Evolutionary conservation across 2,329 filamentous ascomycete genomes (phyloP), one percentile per base, ranked within the genome.

Genomic region (Epichloe sibirici): DNA sequence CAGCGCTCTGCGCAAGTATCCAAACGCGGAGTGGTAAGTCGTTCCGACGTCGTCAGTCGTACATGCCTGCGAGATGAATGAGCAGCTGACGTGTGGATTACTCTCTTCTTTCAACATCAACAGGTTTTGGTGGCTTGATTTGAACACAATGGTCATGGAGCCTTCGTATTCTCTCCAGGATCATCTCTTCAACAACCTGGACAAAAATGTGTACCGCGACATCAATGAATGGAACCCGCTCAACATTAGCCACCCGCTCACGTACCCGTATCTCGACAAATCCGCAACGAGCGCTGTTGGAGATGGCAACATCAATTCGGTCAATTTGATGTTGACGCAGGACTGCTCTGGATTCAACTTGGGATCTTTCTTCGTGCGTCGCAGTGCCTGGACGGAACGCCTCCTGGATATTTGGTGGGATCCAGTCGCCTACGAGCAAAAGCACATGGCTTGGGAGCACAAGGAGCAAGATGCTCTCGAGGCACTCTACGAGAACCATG

Each of bases 111-210:
- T 45, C 12, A 6, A 47, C n/a, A 50, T 31, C 9, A 50, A 95
- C 65, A 95, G 90, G 90, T 93, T 98, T 63, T 98, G 93, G 93
- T 98, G 93, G 91, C 77, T 98, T 53, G 93, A 98, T 68, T 80
- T 97, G 40, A 95, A 95, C 71, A 98, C 93, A 3, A 94, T 91
- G 70, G 85, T 98, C 67, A 98, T 98, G 93, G 93, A 98, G 66
- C 89, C 90, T 3, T 84, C 82, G 21, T 88, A 90, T 68, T 95
- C 91, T 9, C 77, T 98, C 21, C 90, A 97, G 66, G 76, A 78
- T 44, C 91, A 98, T 68, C 81, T 98, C 61, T 96, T 98, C 76
- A 82, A 90, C 67, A 70, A 87, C 56, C 78, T 98, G 47, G 74
- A 77, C 49, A 74, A 79, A 47, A 78, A 85, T 59, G 83, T 87